phyloP scores from a whole-genome alignment of 2,329 filamentous ascomycete species.

The Stemphylium lycopersici region DNA sequence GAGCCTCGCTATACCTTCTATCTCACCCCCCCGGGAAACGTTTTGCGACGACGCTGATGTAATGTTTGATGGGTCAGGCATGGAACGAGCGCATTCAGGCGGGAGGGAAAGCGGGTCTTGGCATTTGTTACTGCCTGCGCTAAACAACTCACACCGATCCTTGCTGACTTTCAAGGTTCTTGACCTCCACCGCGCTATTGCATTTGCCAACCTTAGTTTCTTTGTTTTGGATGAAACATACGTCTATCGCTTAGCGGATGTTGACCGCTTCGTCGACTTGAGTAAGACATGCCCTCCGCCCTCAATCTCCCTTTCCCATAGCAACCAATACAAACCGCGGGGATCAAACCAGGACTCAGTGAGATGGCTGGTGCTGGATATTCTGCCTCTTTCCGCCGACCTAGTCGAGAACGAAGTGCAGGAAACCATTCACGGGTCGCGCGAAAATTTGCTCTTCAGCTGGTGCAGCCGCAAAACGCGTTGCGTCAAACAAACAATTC shows the following conservation, averaged over 20 bases:
- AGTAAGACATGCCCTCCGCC: conserved; percentile 33
- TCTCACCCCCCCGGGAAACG: neutral
- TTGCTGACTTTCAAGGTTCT: conserved; percentile 11
- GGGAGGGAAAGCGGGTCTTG: conserved; percentile 7
- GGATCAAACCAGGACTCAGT: conserved; percentile 15
- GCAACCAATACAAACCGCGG: conserved; percentile 19
- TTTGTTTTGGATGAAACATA: conserved; percentile 23
- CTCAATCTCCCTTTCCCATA: conserved; percentile 15
- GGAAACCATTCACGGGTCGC: conserved; percentile 1
- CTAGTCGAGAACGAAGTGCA: conserved; percentile 16
- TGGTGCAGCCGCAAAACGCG: conserved; percentile 3
- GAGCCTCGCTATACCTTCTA: neutral
- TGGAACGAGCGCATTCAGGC: neutral
- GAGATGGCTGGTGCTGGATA: conserved; percentile 28
- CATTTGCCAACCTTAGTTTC: conserved; percentile 12
- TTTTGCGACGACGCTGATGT: neutral
- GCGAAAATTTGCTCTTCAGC: conserved; percentile 3
- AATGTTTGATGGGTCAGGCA: conserved; percentile 1
- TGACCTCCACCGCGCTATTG: conserved; percentile 17
- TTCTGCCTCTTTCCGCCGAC: conserved; percentile 12
- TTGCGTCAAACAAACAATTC: conserved; percentile 11
- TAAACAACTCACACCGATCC: conserved; percentile 28
- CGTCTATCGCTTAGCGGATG: conserved; percentile 16
- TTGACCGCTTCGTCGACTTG: conserved; percentile 28
- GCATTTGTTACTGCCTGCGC: conserved; percentile 9